Evolutionary conservation across 2,329 filamentous ascomycete species (phyloP).

Genomic region (Onygenales sp.): DNA sequence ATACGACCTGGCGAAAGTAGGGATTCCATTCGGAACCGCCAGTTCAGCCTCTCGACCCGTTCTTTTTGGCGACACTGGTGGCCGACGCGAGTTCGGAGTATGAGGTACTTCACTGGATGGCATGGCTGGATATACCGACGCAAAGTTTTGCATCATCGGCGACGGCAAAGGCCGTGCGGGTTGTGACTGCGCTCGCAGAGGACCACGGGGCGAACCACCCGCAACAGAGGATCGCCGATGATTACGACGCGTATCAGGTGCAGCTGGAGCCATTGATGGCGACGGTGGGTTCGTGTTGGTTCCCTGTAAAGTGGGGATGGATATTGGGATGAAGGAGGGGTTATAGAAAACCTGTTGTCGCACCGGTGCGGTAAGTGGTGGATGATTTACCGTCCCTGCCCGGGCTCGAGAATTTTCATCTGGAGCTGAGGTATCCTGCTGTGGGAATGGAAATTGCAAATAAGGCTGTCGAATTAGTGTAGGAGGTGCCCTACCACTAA

Average conservation of each 20-base stretch:
- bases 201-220: constrained; percentile 32
- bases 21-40: constrained; percentile 23
- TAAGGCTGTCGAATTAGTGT: constrained; percentile 34
- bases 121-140: constrained; percentile 23
- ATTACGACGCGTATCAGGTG: constrained; percentile 36
- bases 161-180: constrained; percentile 37
- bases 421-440: constrained; percentile 20
- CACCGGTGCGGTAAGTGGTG: constrained; percentile 21
- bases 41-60: constrained; percentile 24
- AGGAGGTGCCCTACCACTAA: constrained; percentile 30
- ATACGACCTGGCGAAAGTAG: constrained; percentile 24
- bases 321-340: constrained; percentile 27
- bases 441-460: constrained; percentile 28
- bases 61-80: constrained; percentile 24
- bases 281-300: constrained; percentile 38
- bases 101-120: constrained; percentile 22
- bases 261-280: constrained; percentile 28
- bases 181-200: constrained; percentile 41
- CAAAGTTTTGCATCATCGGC: constrained; percentile 21
- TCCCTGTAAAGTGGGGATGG: constrained; percentile 26
- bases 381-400: constrained; percentile 29
- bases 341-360: constrained; percentile 28
- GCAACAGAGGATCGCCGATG: constrained; percentile 36
- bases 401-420: constrained; percentile 30
- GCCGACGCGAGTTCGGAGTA: constrained; percentile 20